Evolutionary conservation across 2,329 filamentous ascomycete genomes (phyloP).

Genomic region (Aureobasidium sp.): DNA sequence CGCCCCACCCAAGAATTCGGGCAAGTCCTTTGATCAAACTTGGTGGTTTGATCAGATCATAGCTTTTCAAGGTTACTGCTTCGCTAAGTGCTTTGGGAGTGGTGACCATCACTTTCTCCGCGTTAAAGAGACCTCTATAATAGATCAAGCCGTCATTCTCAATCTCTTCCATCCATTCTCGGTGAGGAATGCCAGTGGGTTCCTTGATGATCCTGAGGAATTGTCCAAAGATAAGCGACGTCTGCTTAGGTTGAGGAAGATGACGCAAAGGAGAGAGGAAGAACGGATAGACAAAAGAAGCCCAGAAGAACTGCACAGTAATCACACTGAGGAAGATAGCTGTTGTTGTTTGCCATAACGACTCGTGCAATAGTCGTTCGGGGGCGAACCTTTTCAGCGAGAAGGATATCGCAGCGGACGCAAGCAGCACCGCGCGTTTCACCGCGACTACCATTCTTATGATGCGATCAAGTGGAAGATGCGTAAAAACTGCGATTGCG

Average conservation of each 20-base stretch:
- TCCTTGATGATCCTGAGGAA: conserved; percentile 29
- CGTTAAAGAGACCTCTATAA: conserved; percentile 34
- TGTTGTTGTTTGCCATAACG: conserved; percentile 2
- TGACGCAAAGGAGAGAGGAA: conserved; percentile 35
- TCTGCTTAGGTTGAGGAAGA: conserved; percentile 30
- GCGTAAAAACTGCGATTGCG: not conserved
- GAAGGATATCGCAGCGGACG: not conserved
- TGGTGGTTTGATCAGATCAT: conserved; percentile 48
- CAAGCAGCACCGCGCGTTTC: conserved; percentile 8
- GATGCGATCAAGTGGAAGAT: not conserved
- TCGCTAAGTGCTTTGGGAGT: conserved; percentile 41
- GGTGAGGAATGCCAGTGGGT: conserved; percentile 25
- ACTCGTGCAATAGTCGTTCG: not conserved
- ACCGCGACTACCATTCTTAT: not conserved
- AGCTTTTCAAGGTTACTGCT: conserved; percentile 46
- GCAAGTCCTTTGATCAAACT: conserved; percentile 38
- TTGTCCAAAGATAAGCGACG: conserved; percentile 31
- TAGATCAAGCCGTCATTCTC: conserved; percentile 31
- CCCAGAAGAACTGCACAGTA: not conserved
- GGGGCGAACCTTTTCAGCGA: not conserved
- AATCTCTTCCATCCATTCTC: conserved; percentile 10
- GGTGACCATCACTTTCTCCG: conserved; percentile 33
- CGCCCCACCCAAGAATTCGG: conserved; percentile 44
- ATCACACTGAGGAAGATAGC: not conserved
- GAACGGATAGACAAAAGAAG: conserved; percentile 30